phyloP scores from a whole-genome alignment of 1,284 basidiomycete genomes.

The Sanghuangporus baumii region DNA sequence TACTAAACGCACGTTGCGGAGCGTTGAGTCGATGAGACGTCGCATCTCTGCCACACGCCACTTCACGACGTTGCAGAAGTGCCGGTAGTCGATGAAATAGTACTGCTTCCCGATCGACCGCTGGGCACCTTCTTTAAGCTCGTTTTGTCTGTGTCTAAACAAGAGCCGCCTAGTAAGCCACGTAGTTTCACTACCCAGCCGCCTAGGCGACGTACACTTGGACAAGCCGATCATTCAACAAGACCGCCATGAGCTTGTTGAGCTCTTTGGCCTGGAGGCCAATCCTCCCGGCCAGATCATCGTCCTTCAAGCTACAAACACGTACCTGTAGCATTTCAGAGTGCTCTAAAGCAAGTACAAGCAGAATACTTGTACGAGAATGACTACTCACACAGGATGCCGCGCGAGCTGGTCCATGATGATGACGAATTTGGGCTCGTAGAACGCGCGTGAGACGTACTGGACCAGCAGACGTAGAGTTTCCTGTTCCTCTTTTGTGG shows the following conservation, averaged over 20 bases:
- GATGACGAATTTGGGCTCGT: constrained; percentile 88
- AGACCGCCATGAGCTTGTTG: constrained; percentile 83
- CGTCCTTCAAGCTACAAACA: constrained; percentile 73
- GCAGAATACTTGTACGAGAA: constrained; percentile 2
- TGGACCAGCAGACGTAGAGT: constrained; percentile 79
- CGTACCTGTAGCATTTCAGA: constrained; percentile 17
- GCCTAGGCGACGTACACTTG: constrained; percentile 56
- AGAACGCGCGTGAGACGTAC: constrained; percentile 90
- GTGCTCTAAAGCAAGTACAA: constrained; percentile 7
- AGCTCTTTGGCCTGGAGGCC: constrained; percentile 91
- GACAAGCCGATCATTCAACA: constrained; percentile 82
- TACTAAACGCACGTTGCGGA: constrained; percentile 63
- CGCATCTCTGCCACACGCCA: constrained; percentile 97
- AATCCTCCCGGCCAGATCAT: constrained; percentile 84
- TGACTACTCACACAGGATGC: constrained; percentile 80
- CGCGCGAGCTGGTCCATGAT: constrained; percentile 90
- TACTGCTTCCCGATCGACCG: constrained; percentile 81
- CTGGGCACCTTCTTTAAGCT: constrained; percentile 78
- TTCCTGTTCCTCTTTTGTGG: constrained; percentile 71
- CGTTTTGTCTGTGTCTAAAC: constrained; percentile 74
- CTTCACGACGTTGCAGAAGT: constrained; percentile 96
- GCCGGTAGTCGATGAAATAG: constrained; percentile 95
- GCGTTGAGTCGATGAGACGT: constrained; percentile 79
- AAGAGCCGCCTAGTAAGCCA: background rate
- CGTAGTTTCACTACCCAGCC: background rate